These are phyloP conservation scores for Passiflora organensis DNA, from an alignment of 345 rosid species.

Conservation along the genomic window DNA sequence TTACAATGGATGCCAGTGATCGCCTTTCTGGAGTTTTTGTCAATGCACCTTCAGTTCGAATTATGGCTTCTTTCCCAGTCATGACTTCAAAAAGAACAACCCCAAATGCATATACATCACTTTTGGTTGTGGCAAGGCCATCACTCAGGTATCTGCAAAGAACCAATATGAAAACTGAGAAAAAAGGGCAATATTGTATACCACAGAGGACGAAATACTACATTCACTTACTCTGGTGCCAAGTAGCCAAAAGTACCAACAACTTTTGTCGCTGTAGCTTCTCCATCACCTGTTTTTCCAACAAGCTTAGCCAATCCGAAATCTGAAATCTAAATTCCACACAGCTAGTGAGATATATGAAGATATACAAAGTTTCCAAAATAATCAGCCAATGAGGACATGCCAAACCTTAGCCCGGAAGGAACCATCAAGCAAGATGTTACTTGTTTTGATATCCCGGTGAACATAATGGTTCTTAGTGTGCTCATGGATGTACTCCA, in stretches of 20 bases:
- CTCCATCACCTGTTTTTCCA: constrained; percentile 70
- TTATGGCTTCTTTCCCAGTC: constrained; percentile 84
- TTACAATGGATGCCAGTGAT: constrained; percentile 75
- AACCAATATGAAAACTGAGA: constrained; percentile 9
- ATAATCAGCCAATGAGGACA: constrained; percentile 4
- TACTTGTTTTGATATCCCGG: constrained; percentile 92
- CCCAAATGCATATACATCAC: constrained; percentile 95
- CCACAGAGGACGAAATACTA: constrained; percentile 3
- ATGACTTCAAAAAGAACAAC: constrained; percentile 86
- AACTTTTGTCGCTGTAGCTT: constrained; percentile 78
- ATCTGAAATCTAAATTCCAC: constrained; percentile 71
- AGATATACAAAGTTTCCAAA: not conserved
- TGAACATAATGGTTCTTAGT: constrained; percentile 94
- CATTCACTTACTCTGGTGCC: constrained; percentile 80
- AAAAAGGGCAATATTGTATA: constrained; percentile 1
- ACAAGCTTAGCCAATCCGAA: constrained; percentile 93
- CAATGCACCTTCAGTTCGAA: constrained; percentile 52
- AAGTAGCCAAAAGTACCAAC: constrained; percentile 95
- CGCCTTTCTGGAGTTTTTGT: constrained; percentile 76
- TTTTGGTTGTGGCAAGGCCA: constrained; percentile 80
- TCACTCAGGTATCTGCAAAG: constrained; percentile 68
- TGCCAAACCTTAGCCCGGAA: constrained; percentile 78
- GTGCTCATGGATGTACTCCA: constrained; percentile 96
- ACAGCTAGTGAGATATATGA: not conserved
- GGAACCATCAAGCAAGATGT: constrained; percentile 76